Percentiles rank a stretch among this genome's conserved stretches.
These are phyloP conservation scores for Naganishia sp. DNA, from an alignment of 1,284 basidiomycete genomes.

Conservation along the genomic window DNA sequence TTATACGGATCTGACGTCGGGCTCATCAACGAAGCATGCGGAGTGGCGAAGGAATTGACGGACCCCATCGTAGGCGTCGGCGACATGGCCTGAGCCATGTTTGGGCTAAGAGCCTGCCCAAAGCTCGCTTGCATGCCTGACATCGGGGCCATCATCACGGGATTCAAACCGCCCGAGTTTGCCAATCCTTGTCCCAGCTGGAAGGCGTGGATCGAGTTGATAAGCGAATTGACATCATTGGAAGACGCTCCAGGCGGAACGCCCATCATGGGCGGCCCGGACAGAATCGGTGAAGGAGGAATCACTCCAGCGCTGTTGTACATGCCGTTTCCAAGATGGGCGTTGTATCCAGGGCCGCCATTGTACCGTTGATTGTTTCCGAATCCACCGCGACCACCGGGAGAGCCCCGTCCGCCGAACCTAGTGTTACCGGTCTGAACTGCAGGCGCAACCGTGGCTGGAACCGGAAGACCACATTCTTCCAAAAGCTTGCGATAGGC, in stretches of 20 bases:
- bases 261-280: conserved; percentile 26
- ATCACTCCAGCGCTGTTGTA: conserved; percentile 23
- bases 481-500: conserved; percentile 91
- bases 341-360: conserved; percentile 8
- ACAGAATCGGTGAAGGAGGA: conserved; percentile 30
- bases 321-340: neutral
- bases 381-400: conserved; percentile 15
- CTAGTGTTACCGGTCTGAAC: conserved; percentile 11
- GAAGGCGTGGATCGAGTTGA: conserved; percentile 39
- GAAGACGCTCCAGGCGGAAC: conserved; percentile 32
- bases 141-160: conserved; percentile 37
- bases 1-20: conserved; percentile 55
- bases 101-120: conserved; percentile 42
- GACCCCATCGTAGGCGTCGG: conserved; percentile 40
- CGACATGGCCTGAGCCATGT: conserved; percentile 39
- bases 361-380: conserved; percentile 6
- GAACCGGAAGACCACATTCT: conserved; percentile 84
- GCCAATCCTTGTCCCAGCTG: conserved; percentile 36
- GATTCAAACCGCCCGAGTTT: conserved; percentile 38
- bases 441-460: conserved; percentile 28
- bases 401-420: conserved; percentile 13
- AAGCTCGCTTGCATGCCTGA: conserved; percentile 44
- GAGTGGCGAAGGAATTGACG: conserved; percentile 41
- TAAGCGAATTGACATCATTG: conserved; percentile 37
- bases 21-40: conserved; percentile 49